Evolutionary conservation across 768 basidiomycete species (phyloP).

Genomic region (Daedaleopsis nitida): DNA sequence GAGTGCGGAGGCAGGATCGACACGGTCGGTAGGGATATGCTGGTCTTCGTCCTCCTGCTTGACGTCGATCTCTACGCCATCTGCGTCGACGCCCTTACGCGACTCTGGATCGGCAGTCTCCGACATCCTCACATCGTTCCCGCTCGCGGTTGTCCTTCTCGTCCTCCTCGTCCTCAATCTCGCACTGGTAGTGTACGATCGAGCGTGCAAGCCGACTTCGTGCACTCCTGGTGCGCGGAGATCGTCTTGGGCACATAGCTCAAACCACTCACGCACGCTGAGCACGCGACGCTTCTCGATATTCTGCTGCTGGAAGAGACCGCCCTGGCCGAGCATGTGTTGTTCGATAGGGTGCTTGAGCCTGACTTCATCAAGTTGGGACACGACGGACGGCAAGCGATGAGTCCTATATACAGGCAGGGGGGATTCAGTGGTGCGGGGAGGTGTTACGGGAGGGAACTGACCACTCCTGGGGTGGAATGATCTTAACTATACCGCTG

Average conservation of each 20-base stretch:
- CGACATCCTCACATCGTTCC: conserved; percentile 29
- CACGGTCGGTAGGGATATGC: conserved; percentile 24
- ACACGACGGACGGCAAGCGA: conserved; percentile 67
- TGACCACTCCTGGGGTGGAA: conserved; percentile 94
- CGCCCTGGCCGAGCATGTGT: conserved; percentile 83
- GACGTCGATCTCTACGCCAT: conserved; percentile 30
- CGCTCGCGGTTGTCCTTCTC: conserved; percentile 33
- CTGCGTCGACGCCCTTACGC: conserved; percentile 26
- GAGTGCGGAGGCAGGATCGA: conserved; percentile 25
- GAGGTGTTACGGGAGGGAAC: conserved; percentile 31
- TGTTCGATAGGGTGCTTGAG: conserved; percentile 93
- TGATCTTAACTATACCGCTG: conserved; percentile 94
- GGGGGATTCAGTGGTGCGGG: conserved; percentile 20
- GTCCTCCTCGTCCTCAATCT: conserved; percentile 36
- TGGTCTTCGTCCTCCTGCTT: conserved; percentile 52
- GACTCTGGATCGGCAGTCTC: conserved; percentile 48
- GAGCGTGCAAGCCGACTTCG: conserved; percentile 59
- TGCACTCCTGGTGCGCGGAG: conserved; percentile 72
- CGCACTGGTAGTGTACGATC: conserved; percentile 39
- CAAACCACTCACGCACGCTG: conserved; percentile 88
- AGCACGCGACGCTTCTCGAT: conserved; percentile 82
- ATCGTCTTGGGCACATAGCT: conserved; percentile 71
- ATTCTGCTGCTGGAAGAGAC: conserved; percentile 89
- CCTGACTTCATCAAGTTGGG: conserved; percentile 73
- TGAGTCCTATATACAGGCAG: conserved; percentile 55